Evolutionary conservation across 352 stramenopile species (phyloP), one percentile per base, ranked within the genome.

Genomic region (Globisporangium paroecandrum): DNA sequence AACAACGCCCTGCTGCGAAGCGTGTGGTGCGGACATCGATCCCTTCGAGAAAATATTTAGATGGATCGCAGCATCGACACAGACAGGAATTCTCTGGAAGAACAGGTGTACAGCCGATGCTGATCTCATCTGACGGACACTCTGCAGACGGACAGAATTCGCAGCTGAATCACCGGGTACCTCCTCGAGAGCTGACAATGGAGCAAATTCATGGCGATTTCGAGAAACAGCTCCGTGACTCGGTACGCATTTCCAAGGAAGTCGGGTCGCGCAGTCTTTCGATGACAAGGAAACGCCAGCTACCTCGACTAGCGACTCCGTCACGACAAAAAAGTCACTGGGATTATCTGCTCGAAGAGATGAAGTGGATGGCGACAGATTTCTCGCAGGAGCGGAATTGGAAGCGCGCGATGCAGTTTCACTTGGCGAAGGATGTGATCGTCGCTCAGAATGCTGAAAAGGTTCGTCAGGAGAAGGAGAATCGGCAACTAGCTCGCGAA

Each of bases 311-410:
- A 18, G 62, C 74, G 18, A 85, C 77, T 10, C 86, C 88, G 24
- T 38, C 59, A 20, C 84, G 85, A 15, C 61, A 67, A 4, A 88
- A 90, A 54, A 82, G 85, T 34, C 93, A 98, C 54, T 98, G 94
- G 95, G 97, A 99, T 69, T 89, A 81, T 54, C 54, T 99, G 6
- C 73, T 99, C 8, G 88, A 99, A 41, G 97, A 99, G 77, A 99
- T 99, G 97, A 79, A 86, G 68, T 99, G 97, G 94, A 92, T 99
- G 83, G 91, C 96, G 27, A 92, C 87, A 4, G 97, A 99, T 82
- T 99, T 99, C 80, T 82, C 92, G 34, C 90, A 98, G 73, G 97
- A 99, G 74, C 82, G 96, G 5, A 98, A 99, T 72, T 99, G 96
- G 95, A 99, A 99, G 56, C 78, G 77, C 13, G 83, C 86, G 36